Evolutionary conservation across 2,329 filamentous ascomycete genomes (phyloP).

Genomic region (Trichophyton mentagrophytes): DNA sequence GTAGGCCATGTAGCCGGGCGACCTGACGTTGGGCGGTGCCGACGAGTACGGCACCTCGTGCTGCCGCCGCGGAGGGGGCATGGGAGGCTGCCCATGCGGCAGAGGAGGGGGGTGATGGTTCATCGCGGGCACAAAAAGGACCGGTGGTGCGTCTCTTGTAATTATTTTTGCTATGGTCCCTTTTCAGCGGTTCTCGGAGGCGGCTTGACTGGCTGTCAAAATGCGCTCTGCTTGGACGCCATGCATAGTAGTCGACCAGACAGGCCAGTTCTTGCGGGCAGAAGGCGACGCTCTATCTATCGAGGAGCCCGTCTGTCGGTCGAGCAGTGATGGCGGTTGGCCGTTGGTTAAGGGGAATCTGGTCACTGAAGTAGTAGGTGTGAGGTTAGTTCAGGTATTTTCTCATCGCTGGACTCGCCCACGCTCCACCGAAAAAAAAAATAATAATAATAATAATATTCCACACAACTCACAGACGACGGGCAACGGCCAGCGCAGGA

Average conservation of each 20-base stretch:
- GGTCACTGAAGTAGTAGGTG: neutral
- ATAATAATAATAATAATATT: neutral
- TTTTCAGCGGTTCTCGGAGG: constrained; percentile 1
- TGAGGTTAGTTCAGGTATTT: constrained; percentile 1
- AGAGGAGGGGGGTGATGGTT: constrained; percentile 34
- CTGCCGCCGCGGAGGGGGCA: constrained; percentile 37
- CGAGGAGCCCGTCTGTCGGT: neutral
- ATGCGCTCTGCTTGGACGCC: constrained; percentile 1
- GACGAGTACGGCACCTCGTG: constrained; percentile 34
- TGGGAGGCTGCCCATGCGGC: constrained; percentile 39
- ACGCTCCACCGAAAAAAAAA: neutral
- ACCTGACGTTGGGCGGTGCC: constrained; percentile 40
- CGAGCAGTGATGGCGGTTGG: neutral
- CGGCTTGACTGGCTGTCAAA: constrained; percentile 5
- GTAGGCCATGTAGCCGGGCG: constrained; percentile 46
- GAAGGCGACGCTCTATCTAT: neutral
- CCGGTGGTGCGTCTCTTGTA: constrained; percentile 3
- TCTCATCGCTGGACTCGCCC: neutral
- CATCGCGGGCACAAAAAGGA: constrained; percentile 18
- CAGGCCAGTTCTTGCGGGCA: neutral
- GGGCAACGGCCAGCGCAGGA: neutral
- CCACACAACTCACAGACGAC: neutral
- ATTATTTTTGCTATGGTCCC: neutral
- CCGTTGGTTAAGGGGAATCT: neutral
- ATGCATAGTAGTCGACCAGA: constrained; percentile 1